phyloP scores from a whole-genome alignment of 2,329 filamentous ascomycete genomes.

The Fusarium sp. region DNA sequence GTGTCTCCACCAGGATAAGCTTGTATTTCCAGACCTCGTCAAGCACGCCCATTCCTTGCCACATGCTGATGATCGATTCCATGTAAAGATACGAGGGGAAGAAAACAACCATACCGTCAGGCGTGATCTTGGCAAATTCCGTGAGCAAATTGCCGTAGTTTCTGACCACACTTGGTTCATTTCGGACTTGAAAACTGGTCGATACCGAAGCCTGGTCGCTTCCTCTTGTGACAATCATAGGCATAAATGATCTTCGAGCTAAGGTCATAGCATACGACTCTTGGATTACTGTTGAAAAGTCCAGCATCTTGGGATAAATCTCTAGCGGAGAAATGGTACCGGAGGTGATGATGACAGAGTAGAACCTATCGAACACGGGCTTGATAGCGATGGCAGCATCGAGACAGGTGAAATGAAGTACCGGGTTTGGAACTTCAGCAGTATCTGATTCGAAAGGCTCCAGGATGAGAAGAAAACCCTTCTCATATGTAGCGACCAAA shows the following conservation, averaged over 20 bases:
- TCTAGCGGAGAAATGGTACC: constrained; percentile 96
- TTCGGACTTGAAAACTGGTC: constrained; percentile 93
- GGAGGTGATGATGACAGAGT: constrained; percentile 97
- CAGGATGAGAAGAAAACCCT: constrained; percentile 94
- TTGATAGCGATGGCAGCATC: constrained; percentile 98
- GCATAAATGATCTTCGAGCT: constrained; percentile 91
- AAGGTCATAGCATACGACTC: constrained; percentile 98
- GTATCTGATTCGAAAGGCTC: constrained; percentile 97
- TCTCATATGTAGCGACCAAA: constrained; percentile 95
- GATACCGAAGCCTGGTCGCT: constrained; percentile 94
- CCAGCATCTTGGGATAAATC: constrained; percentile 99
- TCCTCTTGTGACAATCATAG: constrained; percentile 96
- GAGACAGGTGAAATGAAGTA: constrained; percentile 96
- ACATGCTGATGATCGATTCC: constrained; percentile 99
- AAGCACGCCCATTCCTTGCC: constrained; percentile 98
- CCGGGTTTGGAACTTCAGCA: constrained; percentile 93
- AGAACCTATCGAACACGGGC: constrained; percentile 96
- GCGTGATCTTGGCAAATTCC: constrained; percentile 95
- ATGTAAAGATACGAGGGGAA: constrained; percentile 99
- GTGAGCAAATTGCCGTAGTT: constrained; percentile 95
- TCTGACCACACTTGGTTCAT: constrained; percentile 94
- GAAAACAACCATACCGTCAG: constrained; percentile 98
- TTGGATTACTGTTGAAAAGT: constrained; percentile 90
- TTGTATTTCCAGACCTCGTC: constrained; percentile 99
- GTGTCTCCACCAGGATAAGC: constrained; percentile 95